Evolutionary conservation across 2,329 filamentous ascomycete genomes (phyloP).

Genomic region (Albifimbria verrucaria): DNA sequence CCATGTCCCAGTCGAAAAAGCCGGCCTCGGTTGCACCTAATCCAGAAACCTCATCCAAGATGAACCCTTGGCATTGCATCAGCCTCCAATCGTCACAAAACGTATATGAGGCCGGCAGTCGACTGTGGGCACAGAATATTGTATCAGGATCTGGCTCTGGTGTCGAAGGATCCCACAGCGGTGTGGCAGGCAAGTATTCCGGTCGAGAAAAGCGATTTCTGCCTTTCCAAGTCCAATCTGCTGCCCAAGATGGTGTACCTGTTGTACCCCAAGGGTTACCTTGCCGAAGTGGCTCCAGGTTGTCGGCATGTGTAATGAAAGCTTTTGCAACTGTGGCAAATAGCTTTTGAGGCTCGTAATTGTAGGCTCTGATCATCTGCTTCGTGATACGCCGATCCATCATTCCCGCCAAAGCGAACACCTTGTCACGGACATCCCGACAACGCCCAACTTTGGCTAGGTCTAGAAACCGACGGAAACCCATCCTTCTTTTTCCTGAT

Average conservation of each 20-base stretch:
- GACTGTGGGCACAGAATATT: slow-evolving; percentile 6
- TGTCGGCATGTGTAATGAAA: slow-evolving; percentile 8
- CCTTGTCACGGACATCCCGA: slow-evolving; percentile 10
- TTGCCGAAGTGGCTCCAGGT: slow-evolving; percentile 10
- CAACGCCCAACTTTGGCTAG: slow-evolving; percentile 7
- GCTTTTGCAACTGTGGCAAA: slow-evolving; percentile 6
- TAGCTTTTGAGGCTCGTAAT: background rate
- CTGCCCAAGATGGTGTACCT: slow-evolving; percentile 7
- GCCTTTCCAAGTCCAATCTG: slow-evolving; percentile 10
- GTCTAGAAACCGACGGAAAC: slow-evolving; percentile 7
- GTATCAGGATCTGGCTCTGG: slow-evolving; percentile 7
- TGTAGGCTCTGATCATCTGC: slow-evolving; percentile 8
- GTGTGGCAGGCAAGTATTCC: slow-evolving; percentile 6
- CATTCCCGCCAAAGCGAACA: slow-evolving; percentile 10
- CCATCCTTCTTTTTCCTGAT: slow-evolving; percentile 4
- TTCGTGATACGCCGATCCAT: slow-evolving; percentile 8
- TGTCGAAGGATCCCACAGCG: slow-evolving; percentile 8
- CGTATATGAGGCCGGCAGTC: background rate
- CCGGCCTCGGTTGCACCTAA: slow-evolving; percentile 8
- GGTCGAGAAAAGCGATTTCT: slow-evolving; percentile 9
- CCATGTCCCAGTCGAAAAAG: slow-evolving; percentile 7
- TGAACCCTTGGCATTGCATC: slow-evolving; percentile 5
- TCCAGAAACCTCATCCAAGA: slow-evolving; percentile 6
- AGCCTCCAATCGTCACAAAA: slow-evolving; percentile 1
- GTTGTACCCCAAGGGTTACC: slow-evolving; percentile 9